These are phyloP conservation scores for Blumeria graminis DNA, from an alignment of 2,329 filamentous ascomycete genomes.

Conservation along the genomic window DNA sequence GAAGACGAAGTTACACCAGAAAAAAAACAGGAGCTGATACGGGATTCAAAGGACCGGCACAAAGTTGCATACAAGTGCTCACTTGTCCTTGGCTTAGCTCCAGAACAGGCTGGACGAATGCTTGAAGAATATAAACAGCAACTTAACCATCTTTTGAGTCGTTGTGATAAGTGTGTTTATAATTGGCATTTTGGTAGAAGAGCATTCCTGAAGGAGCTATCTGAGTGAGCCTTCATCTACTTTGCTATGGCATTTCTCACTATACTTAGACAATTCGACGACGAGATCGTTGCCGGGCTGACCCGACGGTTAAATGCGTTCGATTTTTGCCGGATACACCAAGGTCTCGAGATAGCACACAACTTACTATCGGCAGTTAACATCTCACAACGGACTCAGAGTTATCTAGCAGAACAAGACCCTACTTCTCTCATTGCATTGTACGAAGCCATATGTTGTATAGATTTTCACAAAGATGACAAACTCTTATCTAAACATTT, in stretches of 20 bases:
- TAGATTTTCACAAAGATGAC: constrained; percentile 40
- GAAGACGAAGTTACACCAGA: constrained; percentile 24
- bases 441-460: constrained; percentile 72
- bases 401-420: constrained; percentile 16
- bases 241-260: constrained; percentile 1
- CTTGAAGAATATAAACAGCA: constrained; percentile 32
- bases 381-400: constrained; percentile 10
- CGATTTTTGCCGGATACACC: constrained; percentile 36
- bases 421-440: constrained; percentile 49
- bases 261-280: constrained; percentile 16
- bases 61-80: constrained; percentile 42
- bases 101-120: constrained; percentile 31
- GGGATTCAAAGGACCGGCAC: constrained; percentile 29
- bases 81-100: constrained; percentile 41
- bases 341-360: constrained; percentile 31
- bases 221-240: constrained; percentile 24
- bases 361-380: constrained; percentile 21
- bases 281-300: constrained; percentile 27
- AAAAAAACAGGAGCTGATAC: constrained; percentile 28
- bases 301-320: constrained; percentile 30
- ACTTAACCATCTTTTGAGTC: constrained; percentile 32
- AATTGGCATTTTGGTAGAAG: constrained; percentile 51
- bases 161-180: constrained; percentile 45
- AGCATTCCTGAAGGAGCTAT: constrained; percentile 34
- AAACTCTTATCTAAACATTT: constrained; percentile 23